Base-by-base conservation (phyloP, 139 green algal genomes). In the Desmodesmus armatus region DNA sequence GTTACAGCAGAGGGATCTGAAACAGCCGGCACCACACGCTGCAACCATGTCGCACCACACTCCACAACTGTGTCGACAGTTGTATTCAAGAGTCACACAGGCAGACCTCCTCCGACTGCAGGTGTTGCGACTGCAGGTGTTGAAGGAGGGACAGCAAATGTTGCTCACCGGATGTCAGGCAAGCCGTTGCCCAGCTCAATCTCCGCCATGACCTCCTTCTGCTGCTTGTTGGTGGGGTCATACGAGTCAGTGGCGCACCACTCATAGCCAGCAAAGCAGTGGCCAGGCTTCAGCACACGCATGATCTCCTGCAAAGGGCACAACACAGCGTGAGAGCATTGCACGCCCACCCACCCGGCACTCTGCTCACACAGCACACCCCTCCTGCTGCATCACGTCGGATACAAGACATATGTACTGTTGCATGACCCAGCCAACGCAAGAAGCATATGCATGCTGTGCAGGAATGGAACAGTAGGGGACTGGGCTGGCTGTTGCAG, bases 121-220 rank as follows among this genome's bases (percentile, higher is more conserved):
- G n/a, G n/a, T n/a, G n/a, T n/a, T n/a, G n/a, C n/a, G n/a, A n/a
- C n/a, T n/a, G n/a, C n/a, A n/a, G n/a, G n/a, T n/a, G n/a, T n/a
- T n/a, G n/a, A n/a, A n/a, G n/a, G n/a, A n/a, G n/a, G n/a, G n/a
- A n/a, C n/a, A n/a, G 47, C 47, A 21, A 13, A 7, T 55, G 47
- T 13, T 55, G 33, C 71, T 62, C 47, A 82, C 76, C 92, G 88
- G 47, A 94, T 84, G 33, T 95, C 89, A 17, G 92, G 92, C 25
- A 96, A 87, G 27, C 92, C 93, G 77, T 96, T 96, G 43, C 91
- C 92, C 47, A 94, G 75, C 85, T 91, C 90, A 86, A 96, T 95
- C 33, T 89, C 88, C n/a, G 94, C 89, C 37, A 95, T 93, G 85
- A 92, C 88, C 51, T 86, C 17, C 29, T 82, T 75, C 73, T 96